Base-by-base conservation (phyloP, 2,329 filamentous ascomycete species). In the Elsinoe perseae region DNA sequence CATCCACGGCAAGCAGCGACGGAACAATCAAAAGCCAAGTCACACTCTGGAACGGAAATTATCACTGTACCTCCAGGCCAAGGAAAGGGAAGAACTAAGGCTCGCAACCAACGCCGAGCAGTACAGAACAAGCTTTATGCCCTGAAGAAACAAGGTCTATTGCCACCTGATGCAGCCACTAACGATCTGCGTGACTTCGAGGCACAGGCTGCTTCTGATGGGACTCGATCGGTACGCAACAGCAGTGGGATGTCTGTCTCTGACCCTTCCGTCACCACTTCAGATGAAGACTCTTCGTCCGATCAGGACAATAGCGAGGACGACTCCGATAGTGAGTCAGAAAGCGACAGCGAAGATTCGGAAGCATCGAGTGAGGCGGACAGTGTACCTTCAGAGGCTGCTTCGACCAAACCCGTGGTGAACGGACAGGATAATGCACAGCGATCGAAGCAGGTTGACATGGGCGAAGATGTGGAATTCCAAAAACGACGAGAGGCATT, bases 71-170 rank as follows among this genome's bases (percentile, higher is more conserved):
- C 75, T 50, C 78, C 80, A 42, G 74, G 75, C 3, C 54, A 74
- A 58, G 83, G 83, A 14, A 73, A 72, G 28, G 61, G 64, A 20
- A 62, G 66, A 16, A 86, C 83, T 0, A 75, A 76, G 52, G 69
- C 70, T 21, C 77, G 81, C 59, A 86, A 86, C 61, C 64, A 69
- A 27, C 75, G 83, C 36, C 75, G 75, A 38, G 77, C 76, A 56
- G 68, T 77, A 54, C 68, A 72, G 36, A 76, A 76, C 57, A 71
- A 72, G 57, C 69, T 85, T 9, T 68, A 70, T 3, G 72, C 74
- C 56, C 70, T 85, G 6, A 81, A 84, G 62, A 66, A 73, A 16
- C 67, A 75, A n/a, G 80, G 79, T 1, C 64, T 77, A 10, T 67
- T 86, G 7, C 75, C 75, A 18, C 60, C 69, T 23, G 66, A 75